These are phyloP conservation scores for Tuctoria greenei DNA, from an alignment of 176 grass and related monocot genomes.

Conservation along the genomic window DNA sequence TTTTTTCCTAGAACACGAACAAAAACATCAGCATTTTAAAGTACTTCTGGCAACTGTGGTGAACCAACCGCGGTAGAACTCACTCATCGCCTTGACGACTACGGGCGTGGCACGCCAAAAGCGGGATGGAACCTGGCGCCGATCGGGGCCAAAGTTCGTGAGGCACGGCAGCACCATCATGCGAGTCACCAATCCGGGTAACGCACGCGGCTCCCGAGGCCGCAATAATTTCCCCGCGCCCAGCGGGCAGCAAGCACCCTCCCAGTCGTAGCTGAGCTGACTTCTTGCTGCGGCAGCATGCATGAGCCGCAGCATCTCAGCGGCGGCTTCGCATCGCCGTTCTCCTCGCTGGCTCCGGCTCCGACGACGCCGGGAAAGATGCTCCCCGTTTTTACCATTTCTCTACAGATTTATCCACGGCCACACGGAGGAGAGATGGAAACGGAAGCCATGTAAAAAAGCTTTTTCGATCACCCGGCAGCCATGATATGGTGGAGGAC, in stretches of 20 bases:
- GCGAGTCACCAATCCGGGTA: constrained; percentile 48
- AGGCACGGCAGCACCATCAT: constrained; percentile 36
- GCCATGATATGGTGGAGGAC: constrained; percentile 19
- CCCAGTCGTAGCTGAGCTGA: constrained; percentile 24
- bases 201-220: constrained; percentile 35
- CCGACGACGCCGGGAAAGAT: neutral
- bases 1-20: neutral
- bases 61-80: neutral
- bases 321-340: neutral
- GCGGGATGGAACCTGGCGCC: constrained; percentile 4
- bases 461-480: neutral
- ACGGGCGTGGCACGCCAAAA: constrained; percentile 1
- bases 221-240: constrained; percentile 49
- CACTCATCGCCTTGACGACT: constrained; percentile 29
- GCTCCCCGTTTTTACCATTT: neutral
- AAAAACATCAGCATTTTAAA: neutral
- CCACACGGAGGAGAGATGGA: neutral
- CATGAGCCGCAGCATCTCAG: neutral
- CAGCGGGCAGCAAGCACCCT: neutral
- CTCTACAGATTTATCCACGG: neutral
- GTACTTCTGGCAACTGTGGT: no score
- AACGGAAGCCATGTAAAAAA: neutral
- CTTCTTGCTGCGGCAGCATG: neutral
- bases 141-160: constrained; percentile 20
- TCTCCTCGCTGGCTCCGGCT: neutral